Evolutionary conservation across 2,329 filamentous ascomycete species (phyloP).

Genomic region (Fusarium dlaminii): DNA sequence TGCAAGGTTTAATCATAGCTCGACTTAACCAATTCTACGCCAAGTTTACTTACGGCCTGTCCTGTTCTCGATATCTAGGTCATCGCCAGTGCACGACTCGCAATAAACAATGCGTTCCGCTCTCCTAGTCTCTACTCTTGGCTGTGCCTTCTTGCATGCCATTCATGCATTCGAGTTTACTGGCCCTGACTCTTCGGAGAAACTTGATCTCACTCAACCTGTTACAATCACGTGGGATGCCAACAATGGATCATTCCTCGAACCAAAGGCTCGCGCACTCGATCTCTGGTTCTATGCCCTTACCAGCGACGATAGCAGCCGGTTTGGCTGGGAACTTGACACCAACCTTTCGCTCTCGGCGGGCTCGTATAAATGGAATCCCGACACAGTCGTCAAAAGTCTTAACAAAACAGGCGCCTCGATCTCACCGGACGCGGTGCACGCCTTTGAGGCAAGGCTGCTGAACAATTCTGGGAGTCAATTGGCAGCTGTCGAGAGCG

Average conservation of each 20-base stretch:
- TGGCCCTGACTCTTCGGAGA: neutral
- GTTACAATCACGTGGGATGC: neutral
- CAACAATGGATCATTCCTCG: neutral
- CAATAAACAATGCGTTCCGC: neutral
- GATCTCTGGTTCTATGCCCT: neutral
- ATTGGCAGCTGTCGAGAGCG: neutral
- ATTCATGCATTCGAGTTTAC: neutral
- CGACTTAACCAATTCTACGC: neutral
- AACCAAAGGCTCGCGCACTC: neutral
- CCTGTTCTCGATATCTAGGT: neutral
- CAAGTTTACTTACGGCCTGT: too few species aligned
- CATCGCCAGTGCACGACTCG: too few species aligned
- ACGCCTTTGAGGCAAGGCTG: neutral
- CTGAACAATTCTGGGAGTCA: neutral
- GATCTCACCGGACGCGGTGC: neutral
- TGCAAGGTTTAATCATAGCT: accelerated
- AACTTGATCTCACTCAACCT: neutral
- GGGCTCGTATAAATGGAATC: neutral
- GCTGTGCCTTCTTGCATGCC: neutral
- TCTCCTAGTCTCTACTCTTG: neutral
- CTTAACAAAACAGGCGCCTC: neutral
- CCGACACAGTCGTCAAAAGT: neutral
- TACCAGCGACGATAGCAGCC: neutral
- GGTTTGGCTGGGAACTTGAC: neutral
- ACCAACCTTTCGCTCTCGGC: neutral